These are phyloP conservation scores for Typha latifolia DNA, from an alignment of 176 grass and related monocot species.

Conservation along the genomic window DNA sequence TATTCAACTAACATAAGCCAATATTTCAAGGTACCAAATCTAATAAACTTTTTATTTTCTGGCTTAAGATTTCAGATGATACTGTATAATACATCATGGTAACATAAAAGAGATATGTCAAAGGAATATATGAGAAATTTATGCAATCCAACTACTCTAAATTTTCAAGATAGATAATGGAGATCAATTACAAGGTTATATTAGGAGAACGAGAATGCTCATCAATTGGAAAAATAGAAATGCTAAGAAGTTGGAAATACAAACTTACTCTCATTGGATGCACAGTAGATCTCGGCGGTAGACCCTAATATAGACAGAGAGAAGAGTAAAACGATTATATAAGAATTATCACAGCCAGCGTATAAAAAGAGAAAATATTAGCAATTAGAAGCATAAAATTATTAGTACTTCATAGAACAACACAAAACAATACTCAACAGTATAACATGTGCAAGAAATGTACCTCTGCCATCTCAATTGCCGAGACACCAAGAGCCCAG, in stretches of 20 bases:
- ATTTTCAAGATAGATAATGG: background rate
- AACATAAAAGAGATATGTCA: too few relatives aligned
- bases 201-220: background rate
- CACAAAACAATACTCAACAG: background rate
- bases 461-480: slow-evolving; percentile 99
- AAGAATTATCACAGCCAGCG: slow-evolving; percentile 11
- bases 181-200: background rate
- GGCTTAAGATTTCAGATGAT: too few relatives aligned
- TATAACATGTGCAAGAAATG: slow-evolving; percentile 2
- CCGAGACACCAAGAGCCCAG: slow-evolving; percentile 97
- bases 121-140: too few relatives aligned
- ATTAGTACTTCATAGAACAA: background rate
- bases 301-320: slow-evolving; percentile 51
- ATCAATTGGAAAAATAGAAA: slow-evolving; percentile 19
- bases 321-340: slow-evolving; percentile 10
- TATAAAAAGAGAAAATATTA: slow-evolving; percentile 2
- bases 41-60: too few relatives aligned
- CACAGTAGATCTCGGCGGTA: slow-evolving; percentile 92
- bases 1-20: too few relatives aligned
- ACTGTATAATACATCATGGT: too few relatives aligned
- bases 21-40: too few relatives aligned
- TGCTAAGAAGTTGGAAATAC: slow-evolving; percentile 22
- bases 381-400: background rate
- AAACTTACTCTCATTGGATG: slow-evolving; percentile 95
- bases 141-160: too few relatives aligned